These are phyloP conservation scores for Globisporangium nunn DNA, from an alignment of 352 stramenopile genomes.

Conservation along the genomic window DNA sequence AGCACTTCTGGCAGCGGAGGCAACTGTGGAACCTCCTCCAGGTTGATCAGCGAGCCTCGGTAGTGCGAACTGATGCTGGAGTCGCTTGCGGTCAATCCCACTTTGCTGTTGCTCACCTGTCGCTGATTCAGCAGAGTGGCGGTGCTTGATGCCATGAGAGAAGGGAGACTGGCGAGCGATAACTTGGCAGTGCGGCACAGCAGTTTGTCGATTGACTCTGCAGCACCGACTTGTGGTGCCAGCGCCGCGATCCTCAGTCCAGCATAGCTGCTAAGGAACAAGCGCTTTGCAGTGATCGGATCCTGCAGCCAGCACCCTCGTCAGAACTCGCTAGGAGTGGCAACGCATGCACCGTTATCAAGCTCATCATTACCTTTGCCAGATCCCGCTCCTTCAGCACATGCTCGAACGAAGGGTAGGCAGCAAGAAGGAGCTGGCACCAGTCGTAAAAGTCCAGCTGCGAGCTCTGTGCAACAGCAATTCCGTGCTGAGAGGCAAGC, in stretches of 20 bases:
- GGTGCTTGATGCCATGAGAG: too few relatives aligned
- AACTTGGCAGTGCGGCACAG: constrained; percentile 8
- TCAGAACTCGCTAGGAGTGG: too few relatives aligned
- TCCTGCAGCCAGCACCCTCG: background rate
- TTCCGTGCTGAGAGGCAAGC: constrained; percentile 3
- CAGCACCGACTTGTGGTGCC: background rate
- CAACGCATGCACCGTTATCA: too few relatives aligned
- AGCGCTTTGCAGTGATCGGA: constrained; percentile 18
- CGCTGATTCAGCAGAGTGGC: constrained; percentile 1
- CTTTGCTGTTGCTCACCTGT: background rate
- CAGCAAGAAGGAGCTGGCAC: constrained; percentile 30
- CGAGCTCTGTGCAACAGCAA: constrained; percentile 4
- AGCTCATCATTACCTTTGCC: constrained; percentile 6
- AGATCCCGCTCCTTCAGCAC: constrained; percentile 18
- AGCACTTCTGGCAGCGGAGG: constrained; percentile 5
- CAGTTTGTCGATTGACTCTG: constrained; percentile 6
- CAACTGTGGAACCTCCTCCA: background rate
- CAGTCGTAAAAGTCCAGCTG: constrained; percentile 28
- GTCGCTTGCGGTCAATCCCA: constrained; percentile 1
- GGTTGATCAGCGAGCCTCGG: background rate
- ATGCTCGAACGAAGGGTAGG: constrained; percentile 19
- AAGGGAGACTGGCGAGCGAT: background rate
- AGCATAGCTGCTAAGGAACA: constrained; percentile 17
- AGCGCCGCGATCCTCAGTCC: constrained; percentile 1
- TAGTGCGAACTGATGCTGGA: constrained; percentile 1